Percentiles rank a stretch among this genome's conserved stretches.
Evolutionary conservation across 139 green algal species (phyloP).

Genomic region (Micractinium conductrix): DNA sequence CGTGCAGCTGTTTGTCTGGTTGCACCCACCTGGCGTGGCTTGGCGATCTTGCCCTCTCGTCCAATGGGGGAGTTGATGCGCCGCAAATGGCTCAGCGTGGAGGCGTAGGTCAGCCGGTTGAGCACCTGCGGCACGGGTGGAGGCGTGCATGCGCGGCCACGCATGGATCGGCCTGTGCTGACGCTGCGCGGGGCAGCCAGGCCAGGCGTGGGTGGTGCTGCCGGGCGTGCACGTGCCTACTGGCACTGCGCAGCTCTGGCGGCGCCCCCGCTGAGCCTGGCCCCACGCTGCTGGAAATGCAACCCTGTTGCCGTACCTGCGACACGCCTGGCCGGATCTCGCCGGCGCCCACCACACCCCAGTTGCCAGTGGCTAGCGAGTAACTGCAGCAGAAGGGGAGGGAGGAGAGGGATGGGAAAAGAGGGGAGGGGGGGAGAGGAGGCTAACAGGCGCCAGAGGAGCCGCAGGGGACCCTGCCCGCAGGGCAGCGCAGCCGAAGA

Average conservation of each 20-base stretch:
- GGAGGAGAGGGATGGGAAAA: no score
- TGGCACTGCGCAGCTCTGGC: no score
- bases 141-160: no score
- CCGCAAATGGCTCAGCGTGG: constrained; percentile 94
- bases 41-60: constrained; percentile 92
- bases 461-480: no score
- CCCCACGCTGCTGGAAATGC: neutral
- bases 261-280: no score
- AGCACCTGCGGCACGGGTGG: constrained; percentile 97
- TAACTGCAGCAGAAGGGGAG: constrained; percentile 66
- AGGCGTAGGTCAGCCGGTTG: constrained; percentile 95
- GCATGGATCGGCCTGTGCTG: no score
- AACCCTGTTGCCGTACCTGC: constrained; percentile 64
- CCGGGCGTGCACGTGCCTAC: no score
- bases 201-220: no score
- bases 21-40: constrained; percentile 98
- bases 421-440: neutral
- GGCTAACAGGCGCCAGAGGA: no score
- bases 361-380: constrained; percentile 98
- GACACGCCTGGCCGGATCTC: constrained; percentile 86
- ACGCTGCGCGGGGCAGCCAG: no score
- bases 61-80: constrained; percentile 98
- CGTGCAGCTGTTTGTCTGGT: no score
- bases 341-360: constrained; percentile 86
- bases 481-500: no score